phyloP scores from a whole-genome alignment of 2,329 filamentous ascomycete genomes.

The Chaetomiaceae sp. region DNA sequence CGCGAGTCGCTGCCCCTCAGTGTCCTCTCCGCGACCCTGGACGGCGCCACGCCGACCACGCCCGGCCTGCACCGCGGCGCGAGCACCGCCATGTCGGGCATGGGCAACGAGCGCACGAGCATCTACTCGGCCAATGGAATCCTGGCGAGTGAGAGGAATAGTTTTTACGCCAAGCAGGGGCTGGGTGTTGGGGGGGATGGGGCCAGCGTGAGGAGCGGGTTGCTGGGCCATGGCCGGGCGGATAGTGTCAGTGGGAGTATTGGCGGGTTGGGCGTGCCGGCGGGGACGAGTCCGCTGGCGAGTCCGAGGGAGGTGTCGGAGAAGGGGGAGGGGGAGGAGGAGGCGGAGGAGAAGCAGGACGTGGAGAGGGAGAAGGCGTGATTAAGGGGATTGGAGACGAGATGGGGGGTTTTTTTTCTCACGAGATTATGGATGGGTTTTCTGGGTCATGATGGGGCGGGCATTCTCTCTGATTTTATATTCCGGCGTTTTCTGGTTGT shows the following conservation, averaged over 20 bases:
- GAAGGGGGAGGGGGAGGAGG: slow-evolving; percentile 30
- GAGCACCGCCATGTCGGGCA: slow-evolving; percentile 26
- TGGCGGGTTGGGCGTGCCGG: slow-evolving; percentile 54
- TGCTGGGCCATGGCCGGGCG: slow-evolving; percentile 69
- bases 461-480: not conserved
- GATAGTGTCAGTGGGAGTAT: slow-evolving; percentile 80
- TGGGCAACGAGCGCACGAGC: slow-evolving; percentile 62
- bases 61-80: slow-evolving; percentile 48
- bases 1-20: slow-evolving; percentile 75
- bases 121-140: slow-evolving; percentile 75
- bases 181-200: slow-evolving; percentile 60
- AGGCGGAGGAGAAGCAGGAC: slow-evolving; percentile 27
- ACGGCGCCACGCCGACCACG: slow-evolving; percentile 39
- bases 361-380: slow-evolving; percentile 7
- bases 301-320: slow-evolving; percentile 46
- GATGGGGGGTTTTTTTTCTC: too few relatives aligned
- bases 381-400: not conserved
- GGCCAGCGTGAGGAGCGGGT: slow-evolving; percentile 72
- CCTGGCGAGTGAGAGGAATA: slow-evolving; percentile 70
- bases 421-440: not conserved
- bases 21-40: slow-evolving; percentile 68
- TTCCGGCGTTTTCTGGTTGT: not conserved
- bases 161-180: slow-evolving; percentile 58
- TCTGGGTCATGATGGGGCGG: not conserved
- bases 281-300: slow-evolving; percentile 40